Percentiles rank a stretch among this genome's conserved stretches.
Conservation (phyloP, 768 basidiomycete genomes). For the Collybia sp. region DNA sequence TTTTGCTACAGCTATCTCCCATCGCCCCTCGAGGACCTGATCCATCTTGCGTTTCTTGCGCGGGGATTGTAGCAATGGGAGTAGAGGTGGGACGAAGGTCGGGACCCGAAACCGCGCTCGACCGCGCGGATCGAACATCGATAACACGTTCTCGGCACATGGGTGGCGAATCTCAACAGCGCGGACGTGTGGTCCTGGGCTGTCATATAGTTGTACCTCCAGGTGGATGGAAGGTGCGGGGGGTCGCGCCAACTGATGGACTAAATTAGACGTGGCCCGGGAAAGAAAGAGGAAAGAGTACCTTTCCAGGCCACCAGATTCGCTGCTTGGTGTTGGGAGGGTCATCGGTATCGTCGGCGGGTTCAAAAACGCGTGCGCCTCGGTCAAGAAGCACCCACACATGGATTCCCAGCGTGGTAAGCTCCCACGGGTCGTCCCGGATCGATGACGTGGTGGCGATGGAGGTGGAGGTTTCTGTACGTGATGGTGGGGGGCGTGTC, state of each 20-base stretch:
- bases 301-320: conserved; percentile 75
- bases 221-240: conserved; percentile 11
- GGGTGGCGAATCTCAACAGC: conserved; percentile 27
- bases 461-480: no score
- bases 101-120: conserved; percentile 37
- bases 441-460: no score
- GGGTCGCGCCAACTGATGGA: conserved; percentile 10
- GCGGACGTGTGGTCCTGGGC: conserved; percentile 15
- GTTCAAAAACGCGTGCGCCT: conserved; percentile 27
- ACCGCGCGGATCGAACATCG: conserved; percentile 23
- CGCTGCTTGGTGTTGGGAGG: conserved; percentile 15
- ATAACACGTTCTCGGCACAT: conserved; percentile 34
- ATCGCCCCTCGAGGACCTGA: conserved; percentile 29
- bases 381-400: conserved; percentile 54
- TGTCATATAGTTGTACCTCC: conserved; percentile 22
- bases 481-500: no score
- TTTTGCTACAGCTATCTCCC: conserved; percentile 43
- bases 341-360: conserved; percentile 18
- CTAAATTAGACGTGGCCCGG: no score
- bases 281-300: conserved; percentile 21
- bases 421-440: conserved; percentile 13
- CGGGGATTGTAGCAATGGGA: conserved; percentile 24
- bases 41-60: conserved; percentile 40
- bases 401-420: conserved; percentile 26
- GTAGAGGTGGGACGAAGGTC: conserved; percentile 21